These are phyloP conservation scores for Jatropha curcas DNA, from an alignment of 345 rosid species.

Conservation along the genomic window DNA sequence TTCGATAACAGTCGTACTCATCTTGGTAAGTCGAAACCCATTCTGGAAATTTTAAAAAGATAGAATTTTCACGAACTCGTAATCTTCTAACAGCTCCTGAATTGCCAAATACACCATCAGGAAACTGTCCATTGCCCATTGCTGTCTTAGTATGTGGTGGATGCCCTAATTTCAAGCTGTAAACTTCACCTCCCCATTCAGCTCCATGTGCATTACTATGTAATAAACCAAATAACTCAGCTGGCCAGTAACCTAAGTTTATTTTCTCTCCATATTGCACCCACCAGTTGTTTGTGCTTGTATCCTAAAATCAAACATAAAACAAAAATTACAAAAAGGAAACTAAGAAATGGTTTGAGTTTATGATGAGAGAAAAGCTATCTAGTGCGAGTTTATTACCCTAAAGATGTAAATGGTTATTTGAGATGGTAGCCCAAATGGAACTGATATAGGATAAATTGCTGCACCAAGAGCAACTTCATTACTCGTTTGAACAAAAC, in stretches of 20 bases:
- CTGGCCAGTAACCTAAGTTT: slow-evolving; percentile 61
- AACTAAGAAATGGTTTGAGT: no score
- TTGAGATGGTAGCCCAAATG: slow-evolving; percentile 44
- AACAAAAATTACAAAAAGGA: no score
- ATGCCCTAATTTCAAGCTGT: slow-evolving; percentile 44
- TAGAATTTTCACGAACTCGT: slow-evolving; percentile 45
- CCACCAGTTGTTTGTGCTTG: slow-evolving; percentile 50
- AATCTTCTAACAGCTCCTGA: slow-evolving; percentile 48
- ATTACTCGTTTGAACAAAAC: slow-evolving; percentile 56
- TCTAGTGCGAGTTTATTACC: slow-evolving; percentile 36
- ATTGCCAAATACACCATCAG: slow-evolving; percentile 27
- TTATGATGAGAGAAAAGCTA: no score
- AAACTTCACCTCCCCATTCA: slow-evolving; percentile 69
- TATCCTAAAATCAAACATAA: slow-evolving; percentile 33
- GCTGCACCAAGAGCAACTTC: slow-evolving; percentile 61
- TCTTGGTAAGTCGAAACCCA: slow-evolving; percentile 36
- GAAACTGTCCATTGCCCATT: slow-evolving; percentile 56
- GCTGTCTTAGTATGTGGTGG: slow-evolving; percentile 50
- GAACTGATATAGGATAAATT: slow-evolving; percentile 47
- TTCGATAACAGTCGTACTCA: slow-evolving; percentile 46
- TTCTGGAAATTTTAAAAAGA: slow-evolving; percentile 42
- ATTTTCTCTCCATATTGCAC: slow-evolving; percentile 47
- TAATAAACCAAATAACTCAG: slow-evolving; percentile 32
- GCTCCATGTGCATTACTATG: slow-evolving; percentile 36
- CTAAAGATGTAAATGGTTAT: slow-evolving; percentile 45